Conservation (phyloP, 1,284 basidiomycete species). For the Mycosarcoma maydis region DNA sequence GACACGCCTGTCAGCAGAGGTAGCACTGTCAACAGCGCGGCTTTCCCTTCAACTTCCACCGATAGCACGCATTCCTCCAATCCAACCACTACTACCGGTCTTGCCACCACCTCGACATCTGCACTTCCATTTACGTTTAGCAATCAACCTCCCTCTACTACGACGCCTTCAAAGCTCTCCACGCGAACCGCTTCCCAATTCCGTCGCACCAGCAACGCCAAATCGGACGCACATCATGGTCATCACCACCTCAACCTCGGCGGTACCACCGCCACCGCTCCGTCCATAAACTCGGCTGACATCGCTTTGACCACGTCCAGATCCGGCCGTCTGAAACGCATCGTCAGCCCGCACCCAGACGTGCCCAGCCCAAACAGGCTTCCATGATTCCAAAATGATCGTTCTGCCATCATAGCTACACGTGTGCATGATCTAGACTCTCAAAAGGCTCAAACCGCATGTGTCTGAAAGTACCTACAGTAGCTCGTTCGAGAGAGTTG, state of each 20-base stretch:
- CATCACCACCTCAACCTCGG: slow-evolving; percentile 36
- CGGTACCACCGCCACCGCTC: not conserved
- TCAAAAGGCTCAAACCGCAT: too few relatives aligned
- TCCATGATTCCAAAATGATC: too few relatives aligned
- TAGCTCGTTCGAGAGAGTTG: too few relatives aligned
- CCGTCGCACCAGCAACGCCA: slow-evolving; percentile 1
- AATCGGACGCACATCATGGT: slow-evolving; percentile 9
- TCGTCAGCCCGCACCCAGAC: slow-evolving; percentile 1
- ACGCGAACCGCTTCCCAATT: slow-evolving; percentile 18
- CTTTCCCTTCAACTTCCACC: not conserved
- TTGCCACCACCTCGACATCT: slow-evolving; percentile 13
- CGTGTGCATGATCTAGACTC: too few relatives aligned
- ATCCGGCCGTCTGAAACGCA: slow-evolving; percentile 11
- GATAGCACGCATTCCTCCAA: not conserved
- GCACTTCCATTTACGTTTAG: slow-evolving; percentile 16
- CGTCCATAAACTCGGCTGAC: not conserved
- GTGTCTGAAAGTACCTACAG: too few relatives aligned
- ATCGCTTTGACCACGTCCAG: slow-evolving; percentile 6
- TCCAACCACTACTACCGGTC: too few relatives aligned
- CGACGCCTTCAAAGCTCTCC: not conserved
- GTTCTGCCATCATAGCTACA: too few relatives aligned
- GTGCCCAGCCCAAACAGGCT: too few relatives aligned
- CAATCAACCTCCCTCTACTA: not conserved
- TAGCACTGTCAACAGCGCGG: not conserved
- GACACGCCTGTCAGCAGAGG: too few relatives aligned